A percentile compares a stretch with the other conserved stretches of the same genome.
Conservation (phyloP, 495 filamentous ascomycete genomes). For the Trichoderma reesei region DNA sequence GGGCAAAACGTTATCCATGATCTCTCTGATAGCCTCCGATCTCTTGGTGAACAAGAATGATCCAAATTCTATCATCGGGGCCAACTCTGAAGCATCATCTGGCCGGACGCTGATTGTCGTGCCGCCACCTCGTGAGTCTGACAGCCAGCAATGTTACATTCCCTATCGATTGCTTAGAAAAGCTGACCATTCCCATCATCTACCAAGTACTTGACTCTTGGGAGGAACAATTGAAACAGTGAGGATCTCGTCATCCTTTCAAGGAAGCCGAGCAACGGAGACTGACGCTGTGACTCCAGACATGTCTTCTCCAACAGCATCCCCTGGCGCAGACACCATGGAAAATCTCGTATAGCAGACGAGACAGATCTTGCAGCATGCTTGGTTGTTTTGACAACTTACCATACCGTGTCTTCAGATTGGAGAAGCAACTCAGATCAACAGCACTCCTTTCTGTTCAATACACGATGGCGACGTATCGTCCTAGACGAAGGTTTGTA, state of each 20-base stretch:
- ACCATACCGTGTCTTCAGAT: constrained; percentile 29
- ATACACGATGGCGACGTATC: constrained; percentile 27
- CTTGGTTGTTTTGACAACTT: constrained; percentile 29
- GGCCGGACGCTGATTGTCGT: constrained; percentile 24
- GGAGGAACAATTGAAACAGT: constrained; percentile 25
- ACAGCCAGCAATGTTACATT: not conserved
- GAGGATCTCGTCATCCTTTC: too few species aligned
- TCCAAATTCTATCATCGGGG: constrained; percentile 10
- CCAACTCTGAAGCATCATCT: not conserved
- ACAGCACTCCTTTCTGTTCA: constrained; percentile 18
- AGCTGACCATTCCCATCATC: constrained; percentile 18
- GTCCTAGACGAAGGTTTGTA: constrained; percentile 42
- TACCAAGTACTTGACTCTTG: constrained; percentile 28
- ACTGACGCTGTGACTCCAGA: too few species aligned
- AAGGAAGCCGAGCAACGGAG: too few species aligned
- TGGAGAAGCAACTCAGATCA: constrained; percentile 16
- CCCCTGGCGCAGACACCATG: constrained; percentile 23
- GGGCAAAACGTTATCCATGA: constrained; percentile 32
- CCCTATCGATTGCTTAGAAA: constrained; percentile 12
- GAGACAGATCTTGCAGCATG: constrained; percentile 8
- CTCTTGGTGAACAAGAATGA: not conserved
- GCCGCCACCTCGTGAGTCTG: constrained; percentile 25
- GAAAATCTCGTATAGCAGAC: constrained; percentile 18
- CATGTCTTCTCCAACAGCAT: constrained; percentile 21
- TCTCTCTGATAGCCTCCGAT: constrained; percentile 23